A percentile compares a stretch with the other conserved stretches of the same genome.
phyloP scores from a whole-genome alignment of 1,139 yeast species.

The Yamadazyma friedrichii region DNA sequence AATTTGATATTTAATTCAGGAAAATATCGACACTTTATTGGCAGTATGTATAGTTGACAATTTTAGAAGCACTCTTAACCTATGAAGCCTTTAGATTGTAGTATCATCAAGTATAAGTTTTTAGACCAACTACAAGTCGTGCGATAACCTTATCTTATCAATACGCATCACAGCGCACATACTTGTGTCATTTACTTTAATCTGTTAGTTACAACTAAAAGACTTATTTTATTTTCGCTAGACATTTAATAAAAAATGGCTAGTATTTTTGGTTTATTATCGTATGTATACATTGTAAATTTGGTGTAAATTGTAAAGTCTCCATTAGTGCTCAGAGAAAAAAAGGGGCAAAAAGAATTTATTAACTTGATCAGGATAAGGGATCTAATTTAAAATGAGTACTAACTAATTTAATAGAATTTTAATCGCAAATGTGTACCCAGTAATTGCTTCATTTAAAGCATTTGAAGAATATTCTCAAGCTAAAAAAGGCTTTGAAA shows the following conservation, averaged over 20 bases:
- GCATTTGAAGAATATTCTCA: slow-evolving; percentile 46
- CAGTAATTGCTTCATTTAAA: slow-evolving; percentile 51
- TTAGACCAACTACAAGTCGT: too few relatives aligned
- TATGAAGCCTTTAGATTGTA: too few relatives aligned
- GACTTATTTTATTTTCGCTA: not conserved
- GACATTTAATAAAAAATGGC: slow-evolving; percentile 4
- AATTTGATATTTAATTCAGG: slow-evolving; percentile 6
- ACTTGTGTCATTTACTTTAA: slow-evolving; percentile 5
- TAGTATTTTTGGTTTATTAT: slow-evolving; percentile 6
- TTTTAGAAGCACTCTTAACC: too few relatives aligned
- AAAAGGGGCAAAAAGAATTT: too few relatives aligned
- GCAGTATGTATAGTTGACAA: too few relatives aligned
- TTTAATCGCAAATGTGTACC: slow-evolving; percentile 47
- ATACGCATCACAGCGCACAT: slow-evolving; percentile 3
- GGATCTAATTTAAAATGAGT: not conserved
- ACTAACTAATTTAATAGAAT: slow-evolving; percentile 19
- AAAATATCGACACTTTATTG: too few relatives aligned
- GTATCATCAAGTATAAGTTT: too few relatives aligned
- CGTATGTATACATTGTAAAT: slow-evolving; percentile 6
- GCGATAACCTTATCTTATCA: slow-evolving; percentile 8
- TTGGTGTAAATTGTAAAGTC: too few relatives aligned
- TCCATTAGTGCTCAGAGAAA: too few relatives aligned
- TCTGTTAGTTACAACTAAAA: not conserved
- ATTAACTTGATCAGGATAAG: too few relatives aligned
- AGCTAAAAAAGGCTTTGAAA: slow-evolving; percentile 23